phyloP scores from a whole-genome alignment of 2,329 filamentous ascomycete genomes.

The Xylaria arbuscula region DNA sequence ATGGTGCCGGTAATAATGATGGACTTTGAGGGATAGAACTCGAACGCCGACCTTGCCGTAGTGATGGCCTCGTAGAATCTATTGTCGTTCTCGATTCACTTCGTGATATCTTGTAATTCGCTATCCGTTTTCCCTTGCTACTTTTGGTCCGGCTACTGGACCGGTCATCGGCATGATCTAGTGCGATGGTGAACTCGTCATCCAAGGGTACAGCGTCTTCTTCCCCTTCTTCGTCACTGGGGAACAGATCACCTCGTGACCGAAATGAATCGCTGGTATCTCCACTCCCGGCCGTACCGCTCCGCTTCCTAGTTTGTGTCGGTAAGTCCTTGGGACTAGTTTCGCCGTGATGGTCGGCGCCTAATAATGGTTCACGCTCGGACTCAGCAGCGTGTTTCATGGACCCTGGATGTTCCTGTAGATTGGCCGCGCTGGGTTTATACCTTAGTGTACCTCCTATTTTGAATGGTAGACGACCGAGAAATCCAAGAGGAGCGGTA shows the following conservation, averaged over 20 bases:
- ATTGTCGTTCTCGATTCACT: conserved; percentile 70
- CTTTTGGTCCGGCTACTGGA: conserved; percentile 73
- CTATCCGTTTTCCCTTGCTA: conserved; percentile 69
- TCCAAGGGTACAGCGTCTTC: conserved; percentile 94
- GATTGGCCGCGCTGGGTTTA: conserved; percentile 87
- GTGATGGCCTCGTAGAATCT: conserved; percentile 54
- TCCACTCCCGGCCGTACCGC: conserved; percentile 81
- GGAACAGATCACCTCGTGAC: conserved; percentile 89
- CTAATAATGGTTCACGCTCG: conserved; percentile 78
- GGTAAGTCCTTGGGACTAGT: conserved; percentile 41
- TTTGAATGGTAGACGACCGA: conserved; percentile 85
- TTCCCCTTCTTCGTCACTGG: conserved; percentile 85
- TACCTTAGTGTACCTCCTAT: conserved; percentile 86
- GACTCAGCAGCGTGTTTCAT: conserved; percentile 55
- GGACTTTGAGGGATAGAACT: conserved; percentile 51
- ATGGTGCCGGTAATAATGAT: conserved; percentile 55
- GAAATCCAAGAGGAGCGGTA: conserved; percentile 85
- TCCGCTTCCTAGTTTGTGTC: conserved; percentile 69
- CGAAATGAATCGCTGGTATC: conserved; percentile 87
- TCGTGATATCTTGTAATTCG: conserved; percentile 56
- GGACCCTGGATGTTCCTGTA: conserved; percentile 83
- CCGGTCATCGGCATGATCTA: conserved; percentile 81
- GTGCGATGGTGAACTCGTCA: conserved; percentile 88
- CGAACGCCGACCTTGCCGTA: conserved; percentile 41
- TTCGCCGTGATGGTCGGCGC: conserved; percentile 34